Evolutionary conservation across 331 rosid species (phyloP).

Genomic region (Malus hybrid): DNA sequence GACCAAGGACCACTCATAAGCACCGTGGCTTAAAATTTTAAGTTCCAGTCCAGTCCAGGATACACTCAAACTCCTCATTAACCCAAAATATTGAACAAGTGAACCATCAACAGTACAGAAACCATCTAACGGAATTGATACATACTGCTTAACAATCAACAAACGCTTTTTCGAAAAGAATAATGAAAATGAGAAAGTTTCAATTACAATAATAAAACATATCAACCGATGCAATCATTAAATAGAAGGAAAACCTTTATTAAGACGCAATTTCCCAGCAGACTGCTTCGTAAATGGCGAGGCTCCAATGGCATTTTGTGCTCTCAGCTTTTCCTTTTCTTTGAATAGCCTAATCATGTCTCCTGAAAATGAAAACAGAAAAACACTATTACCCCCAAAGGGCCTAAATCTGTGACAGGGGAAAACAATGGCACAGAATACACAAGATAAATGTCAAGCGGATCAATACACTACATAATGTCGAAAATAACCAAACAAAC

Average conservation of each 20-base stretch:
- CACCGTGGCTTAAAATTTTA: not conserved
- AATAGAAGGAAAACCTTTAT: conserved; percentile 45
- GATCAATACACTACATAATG: not conserved
- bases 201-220: not conserved
- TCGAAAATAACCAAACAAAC: not conserved
- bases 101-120: not conserved
- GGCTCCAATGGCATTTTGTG: conserved; percentile 62
- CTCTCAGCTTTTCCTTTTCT: conserved; percentile 92
- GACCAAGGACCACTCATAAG: not conserved
- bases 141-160: not conserved
- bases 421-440: not conserved
- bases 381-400: not conserved
- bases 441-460: not conserved
- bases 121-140: not conserved
- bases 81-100: not conserved
- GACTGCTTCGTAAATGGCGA: conserved; percentile 59
- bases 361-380: conserved; percentile 23
- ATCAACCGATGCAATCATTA: not conserved
- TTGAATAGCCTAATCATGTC: conserved; percentile 81
- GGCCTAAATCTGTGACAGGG: not conserved
- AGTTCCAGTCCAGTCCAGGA: not conserved
- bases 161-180: not conserved
- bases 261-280: conserved; percentile 93
- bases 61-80: not conserved
- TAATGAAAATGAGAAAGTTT: not conserved